phyloP scores from a whole-genome alignment of 257 asterid species.

The Thymus quinquecostatus region DNA sequence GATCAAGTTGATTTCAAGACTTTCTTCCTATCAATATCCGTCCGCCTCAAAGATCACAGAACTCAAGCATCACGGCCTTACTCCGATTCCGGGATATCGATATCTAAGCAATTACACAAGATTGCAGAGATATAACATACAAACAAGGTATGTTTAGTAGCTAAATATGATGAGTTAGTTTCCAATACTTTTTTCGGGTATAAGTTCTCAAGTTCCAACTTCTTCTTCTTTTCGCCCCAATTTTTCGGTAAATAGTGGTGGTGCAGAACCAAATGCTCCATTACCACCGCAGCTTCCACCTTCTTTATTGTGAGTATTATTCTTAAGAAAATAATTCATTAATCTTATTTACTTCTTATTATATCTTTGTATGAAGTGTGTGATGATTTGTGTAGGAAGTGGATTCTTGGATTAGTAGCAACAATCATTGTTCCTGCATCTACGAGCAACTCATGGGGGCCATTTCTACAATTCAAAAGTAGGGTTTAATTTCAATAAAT shows the following conservation, averaged over 20 bases:
- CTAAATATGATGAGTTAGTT: too few relatives aligned
- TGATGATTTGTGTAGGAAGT: constrained; percentile 36
- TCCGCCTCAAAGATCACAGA: neutral
- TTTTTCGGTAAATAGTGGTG: constrained; percentile 31
- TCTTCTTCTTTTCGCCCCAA: constrained; percentile 18
- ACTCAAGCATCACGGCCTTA: constrained; percentile 16
- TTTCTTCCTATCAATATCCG: constrained; percentile 14
- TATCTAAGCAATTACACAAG: constrained; percentile 29
- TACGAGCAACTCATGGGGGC: constrained; percentile 42
- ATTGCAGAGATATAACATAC: constrained; percentile 6
- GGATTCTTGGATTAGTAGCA: constrained; percentile 45
- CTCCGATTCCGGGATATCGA: constrained; percentile 29
- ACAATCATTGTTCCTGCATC: constrained; percentile 42
- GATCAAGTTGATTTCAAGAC: constrained; percentile 30
- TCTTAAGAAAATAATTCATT: neutral
- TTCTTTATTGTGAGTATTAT: constrained; percentile 35
- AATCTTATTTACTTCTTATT: neutral
- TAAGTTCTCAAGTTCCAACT: neutral
- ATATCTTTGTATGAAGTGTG: neutral
- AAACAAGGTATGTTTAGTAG: constrained; percentile 34
- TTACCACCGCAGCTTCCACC: constrained; percentile 49
- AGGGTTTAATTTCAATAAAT: neutral
- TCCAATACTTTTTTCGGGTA: too few relatives aligned
- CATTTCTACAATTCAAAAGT: constrained; percentile 42
- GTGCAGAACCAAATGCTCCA: constrained; percentile 43